These are phyloP conservation scores for Calonectria multiphialidica DNA, from an alignment of 2,329 filamentous ascomycete species.

Conservation along the genomic window DNA sequence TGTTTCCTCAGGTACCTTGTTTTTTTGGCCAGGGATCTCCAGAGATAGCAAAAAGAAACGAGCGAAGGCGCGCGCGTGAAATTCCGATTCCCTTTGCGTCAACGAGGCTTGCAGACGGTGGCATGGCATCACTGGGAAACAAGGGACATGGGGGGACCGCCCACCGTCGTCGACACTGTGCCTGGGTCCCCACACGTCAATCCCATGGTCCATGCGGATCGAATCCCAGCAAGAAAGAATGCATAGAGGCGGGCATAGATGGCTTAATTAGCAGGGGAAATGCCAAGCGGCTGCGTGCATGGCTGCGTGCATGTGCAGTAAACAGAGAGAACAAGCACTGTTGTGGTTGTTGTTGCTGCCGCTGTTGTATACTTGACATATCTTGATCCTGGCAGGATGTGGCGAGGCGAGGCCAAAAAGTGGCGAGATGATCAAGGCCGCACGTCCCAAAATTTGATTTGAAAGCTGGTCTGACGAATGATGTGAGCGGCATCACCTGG, in stretches of 20 bases:
- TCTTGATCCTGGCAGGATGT: background rate
- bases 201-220: constrained; percentile 37
- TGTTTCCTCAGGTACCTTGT: background rate
- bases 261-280: constrained; percentile 2
- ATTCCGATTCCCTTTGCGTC: constrained; percentile 17
- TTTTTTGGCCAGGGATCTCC: background rate
- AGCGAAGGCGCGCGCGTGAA: constrained; percentile 13
- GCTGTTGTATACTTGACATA: background rate
- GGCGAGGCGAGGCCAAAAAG: background rate
- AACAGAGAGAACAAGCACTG: background rate
- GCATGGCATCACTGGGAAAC: constrained; percentile 24
- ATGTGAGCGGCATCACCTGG: background rate
- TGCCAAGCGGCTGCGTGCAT: background rate
- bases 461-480: background rate
- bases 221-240: constrained; percentile 3
- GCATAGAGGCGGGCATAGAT: background rate
- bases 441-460: background rate
- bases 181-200: constrained; percentile 26
- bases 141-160: background rate
- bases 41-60: constrained; percentile 14
- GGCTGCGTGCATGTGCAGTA: background rate
- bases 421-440: background rate
- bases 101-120: constrained; percentile 28
- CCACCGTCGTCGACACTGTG: constrained; percentile 9
- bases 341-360: background rate